These are phyloP conservation scores for Eudorina sp. DNA, from an alignment of 139 green algal genomes.

Conservation along the genomic window DNA sequence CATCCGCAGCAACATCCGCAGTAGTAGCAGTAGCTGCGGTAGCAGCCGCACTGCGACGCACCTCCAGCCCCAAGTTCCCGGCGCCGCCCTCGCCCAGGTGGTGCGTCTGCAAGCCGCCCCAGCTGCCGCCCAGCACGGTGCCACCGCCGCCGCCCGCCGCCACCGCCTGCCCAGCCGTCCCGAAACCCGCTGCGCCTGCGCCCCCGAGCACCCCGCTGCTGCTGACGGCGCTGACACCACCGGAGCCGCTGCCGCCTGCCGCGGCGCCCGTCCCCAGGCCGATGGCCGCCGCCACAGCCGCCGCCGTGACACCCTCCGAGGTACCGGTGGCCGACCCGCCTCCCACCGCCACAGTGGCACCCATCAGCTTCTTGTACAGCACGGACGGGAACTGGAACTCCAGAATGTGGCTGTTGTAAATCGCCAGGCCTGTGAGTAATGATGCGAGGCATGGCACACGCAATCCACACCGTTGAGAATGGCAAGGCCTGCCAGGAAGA, in stretches of 20 bases:
- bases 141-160: background rate
- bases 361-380: slow-evolving; percentile 89
- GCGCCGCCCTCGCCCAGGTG: background rate
- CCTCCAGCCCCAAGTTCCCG: background rate
- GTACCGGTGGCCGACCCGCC: background rate
- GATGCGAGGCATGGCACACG: too few relatives aligned
- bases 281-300: slow-evolving; percentile 14
- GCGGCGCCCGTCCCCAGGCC: background rate
- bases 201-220: background rate
- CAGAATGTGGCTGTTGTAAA: slow-evolving; percentile 94
- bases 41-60: background rate
- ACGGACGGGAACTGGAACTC: slow-evolving; percentile 87
- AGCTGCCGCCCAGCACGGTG: background rate
- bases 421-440: slow-evolving; percentile 82
- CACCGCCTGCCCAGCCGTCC: background rate
- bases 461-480: too few relatives aligned
- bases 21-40: too few relatives aligned
- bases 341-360: background rate
- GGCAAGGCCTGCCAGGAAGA: too few relatives aligned
- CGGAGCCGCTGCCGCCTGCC: background rate
- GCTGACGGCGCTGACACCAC: background rate
- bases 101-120: background rate
- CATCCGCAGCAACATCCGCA: too few relatives aligned
- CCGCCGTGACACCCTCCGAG: background rate
- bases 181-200: background rate